A percentile compares a stretch with the other conserved stretches of the same genome.
These are phyloP conservation scores for Fusarium fujikuroi DNA, from an alignment of 2,329 filamentous ascomycete species.

Conservation along the genomic window DNA sequence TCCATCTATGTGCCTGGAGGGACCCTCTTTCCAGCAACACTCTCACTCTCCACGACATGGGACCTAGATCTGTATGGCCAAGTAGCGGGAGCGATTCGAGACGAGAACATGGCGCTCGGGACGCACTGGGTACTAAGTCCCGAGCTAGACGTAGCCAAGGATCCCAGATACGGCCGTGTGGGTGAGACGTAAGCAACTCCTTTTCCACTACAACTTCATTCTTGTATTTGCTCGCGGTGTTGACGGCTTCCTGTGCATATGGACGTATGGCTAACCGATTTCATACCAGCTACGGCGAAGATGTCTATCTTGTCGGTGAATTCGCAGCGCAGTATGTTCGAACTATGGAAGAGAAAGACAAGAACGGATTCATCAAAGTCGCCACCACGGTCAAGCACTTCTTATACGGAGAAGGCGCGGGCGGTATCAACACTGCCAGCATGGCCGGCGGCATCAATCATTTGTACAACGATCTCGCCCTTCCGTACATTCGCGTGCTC, in stretches of 20 bases:
- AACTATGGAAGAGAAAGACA: neutral
- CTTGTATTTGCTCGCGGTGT: rapidly evolving
- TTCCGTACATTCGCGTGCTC: neutral
- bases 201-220: rapidly evolving
- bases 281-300: neutral
- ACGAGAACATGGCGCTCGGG: neutral
- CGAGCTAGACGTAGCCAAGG: neutral
- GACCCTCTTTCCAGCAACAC: neutral
- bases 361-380: neutral
- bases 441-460: neutral
- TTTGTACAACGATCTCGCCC: neutral
- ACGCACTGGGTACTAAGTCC: neutral
- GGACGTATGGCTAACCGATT: rapidly evolving
- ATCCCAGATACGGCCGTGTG: neutral
- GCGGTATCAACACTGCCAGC: neutral
- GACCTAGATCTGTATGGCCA: neutral
- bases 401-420: neutral
- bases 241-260: rapidly evolving
- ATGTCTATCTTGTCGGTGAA: neutral
- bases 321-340: neutral
- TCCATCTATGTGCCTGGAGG: neutral
- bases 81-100: neutral
- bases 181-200: neutral
- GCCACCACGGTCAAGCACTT: neutral
- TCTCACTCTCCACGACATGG: neutral